Evolutionary conservation across 208 protist genomes (phyloP).

Genomic region (Crithidia brevicula): DNA sequence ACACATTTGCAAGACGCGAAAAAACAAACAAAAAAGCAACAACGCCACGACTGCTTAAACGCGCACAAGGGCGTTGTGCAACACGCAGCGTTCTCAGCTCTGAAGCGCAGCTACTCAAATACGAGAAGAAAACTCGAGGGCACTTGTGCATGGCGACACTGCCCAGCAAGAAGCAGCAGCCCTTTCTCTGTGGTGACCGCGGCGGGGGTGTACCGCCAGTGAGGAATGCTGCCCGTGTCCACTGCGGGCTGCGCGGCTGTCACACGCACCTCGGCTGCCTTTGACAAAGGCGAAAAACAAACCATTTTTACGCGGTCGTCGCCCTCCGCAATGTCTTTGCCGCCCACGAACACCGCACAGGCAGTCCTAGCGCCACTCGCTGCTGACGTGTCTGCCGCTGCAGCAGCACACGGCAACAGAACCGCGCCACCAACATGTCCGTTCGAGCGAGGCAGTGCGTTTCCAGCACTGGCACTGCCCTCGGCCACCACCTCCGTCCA

Average conservation of each 20-base stretch:
- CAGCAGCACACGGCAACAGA: not conserved
- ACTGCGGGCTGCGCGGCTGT: slow-evolving; percentile 2
- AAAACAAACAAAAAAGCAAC: not conserved
- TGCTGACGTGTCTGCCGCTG: not conserved
- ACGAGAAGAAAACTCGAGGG: slow-evolving; percentile 37
- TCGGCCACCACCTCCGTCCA: slow-evolving; percentile 14
- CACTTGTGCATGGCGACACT: slow-evolving; percentile 70
- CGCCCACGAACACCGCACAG: slow-evolving; percentile 59
- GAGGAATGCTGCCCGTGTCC: slow-evolving; percentile 25
- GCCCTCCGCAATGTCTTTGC: slow-evolving; percentile 66
- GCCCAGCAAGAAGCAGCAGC: slow-evolving; percentile 61
- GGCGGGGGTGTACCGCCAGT: slow-evolving; percentile 75
- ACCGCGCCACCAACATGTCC: slow-evolving; percentile 42
- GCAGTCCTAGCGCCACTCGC: not conserved
- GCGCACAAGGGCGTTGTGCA: not conserved
- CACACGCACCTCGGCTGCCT: slow-evolving; percentile 6
- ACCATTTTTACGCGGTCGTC: slow-evolving; percentile 65
- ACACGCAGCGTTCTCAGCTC: not conserved
- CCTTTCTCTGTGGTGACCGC: slow-evolving; percentile 38
- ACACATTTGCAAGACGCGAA: no score
- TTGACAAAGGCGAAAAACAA: not conserved
- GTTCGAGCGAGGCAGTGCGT: slow-evolving; percentile 39
- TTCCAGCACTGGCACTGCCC: not conserved
- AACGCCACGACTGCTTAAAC: not conserved
- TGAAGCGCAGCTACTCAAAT: not conserved